Conservation (phyloP, 768 basidiomycete species). For the Tricholoma hemisulphureum region DNA sequence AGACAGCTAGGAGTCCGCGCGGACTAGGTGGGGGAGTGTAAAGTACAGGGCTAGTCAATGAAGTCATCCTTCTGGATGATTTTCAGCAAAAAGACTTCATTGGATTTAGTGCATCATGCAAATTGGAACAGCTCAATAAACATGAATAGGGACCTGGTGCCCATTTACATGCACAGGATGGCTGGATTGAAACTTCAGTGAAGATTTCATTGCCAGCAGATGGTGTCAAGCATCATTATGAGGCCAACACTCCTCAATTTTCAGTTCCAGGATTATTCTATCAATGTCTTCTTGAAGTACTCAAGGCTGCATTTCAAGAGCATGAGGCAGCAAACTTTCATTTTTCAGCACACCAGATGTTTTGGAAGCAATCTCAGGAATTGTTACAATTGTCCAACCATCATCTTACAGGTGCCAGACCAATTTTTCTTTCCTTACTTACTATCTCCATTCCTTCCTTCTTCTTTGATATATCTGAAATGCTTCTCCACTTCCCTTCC, state of each 20-base stretch:
- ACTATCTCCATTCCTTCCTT: too few relatives aligned
- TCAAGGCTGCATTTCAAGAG: slow-evolving; percentile 14
- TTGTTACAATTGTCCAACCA: too few relatives aligned
- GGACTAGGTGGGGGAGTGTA: too few relatives aligned
- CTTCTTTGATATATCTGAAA: too few relatives aligned
- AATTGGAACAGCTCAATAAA: slow-evolving; percentile 17
- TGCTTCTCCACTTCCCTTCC: too few relatives aligned
- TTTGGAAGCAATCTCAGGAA: slow-evolving; percentile 18
- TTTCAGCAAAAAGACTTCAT: slow-evolving; percentile 20
- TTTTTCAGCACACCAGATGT: slow-evolving; percentile 12
- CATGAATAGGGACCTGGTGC: neutral
- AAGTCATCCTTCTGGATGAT: slow-evolving; percentile 18
- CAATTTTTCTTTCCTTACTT: too few relatives aligned
- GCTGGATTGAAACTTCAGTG: slow-evolving; percentile 22
- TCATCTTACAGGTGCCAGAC: too few relatives aligned
- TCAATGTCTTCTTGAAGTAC: slow-evolving; percentile 7
- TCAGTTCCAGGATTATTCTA: neutral
- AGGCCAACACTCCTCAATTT: slow-evolving; percentile 5
- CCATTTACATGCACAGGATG: slow-evolving; percentile 6
- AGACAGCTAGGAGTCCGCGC: too few relatives aligned
- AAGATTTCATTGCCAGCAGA: slow-evolving; percentile 21
- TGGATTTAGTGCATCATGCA: slow-evolving; percentile 17
- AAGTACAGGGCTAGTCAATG: slow-evolving; percentile 24
- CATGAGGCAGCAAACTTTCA: slow-evolving; percentile 6
- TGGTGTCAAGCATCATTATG: slow-evolving; percentile 14